Percentiles rank a stretch among this genome's conserved stretches.
Conservation (phyloP, 2,329 filamentous ascomycete genomes). For the Fusarium fujikuroi region DNA sequence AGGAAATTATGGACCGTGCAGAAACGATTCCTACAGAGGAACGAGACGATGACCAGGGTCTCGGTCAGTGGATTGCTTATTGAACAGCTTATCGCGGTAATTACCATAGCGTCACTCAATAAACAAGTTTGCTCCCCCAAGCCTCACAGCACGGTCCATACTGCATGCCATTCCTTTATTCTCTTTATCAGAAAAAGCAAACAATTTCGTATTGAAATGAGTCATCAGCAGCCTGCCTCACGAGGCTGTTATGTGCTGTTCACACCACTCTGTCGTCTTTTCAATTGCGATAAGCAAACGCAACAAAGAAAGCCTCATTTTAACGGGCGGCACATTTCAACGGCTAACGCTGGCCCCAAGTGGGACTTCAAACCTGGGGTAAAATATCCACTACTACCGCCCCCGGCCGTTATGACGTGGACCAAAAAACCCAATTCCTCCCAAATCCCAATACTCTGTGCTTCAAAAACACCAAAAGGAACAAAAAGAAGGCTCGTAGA, state of each 20-base stretch:
- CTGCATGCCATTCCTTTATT: background rate
- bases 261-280: background rate
- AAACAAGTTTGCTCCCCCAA: background rate
- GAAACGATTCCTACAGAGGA: background rate
- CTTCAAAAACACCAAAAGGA: background rate
- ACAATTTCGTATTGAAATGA: background rate
- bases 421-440: background rate
- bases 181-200: background rate
- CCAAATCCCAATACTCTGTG: background rate
- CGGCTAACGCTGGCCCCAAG: background rate
- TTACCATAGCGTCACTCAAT: background rate
- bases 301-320: background rate
- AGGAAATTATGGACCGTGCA: background rate
- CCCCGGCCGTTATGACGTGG: background rate
- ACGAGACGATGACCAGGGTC: background rate
- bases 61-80: background rate
- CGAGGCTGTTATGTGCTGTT: background rate
- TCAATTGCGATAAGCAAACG: background rate
- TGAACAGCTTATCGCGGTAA: background rate
- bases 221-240: background rate
- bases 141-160: background rate
- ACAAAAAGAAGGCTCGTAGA: constrained; percentile 2
- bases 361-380: background rate
- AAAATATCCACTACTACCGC: background rate
- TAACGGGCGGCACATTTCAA: background rate